phyloP scores from a whole-genome alignment of 192 early-diverging fungal species.

The Linnemannia zychae region DNA sequence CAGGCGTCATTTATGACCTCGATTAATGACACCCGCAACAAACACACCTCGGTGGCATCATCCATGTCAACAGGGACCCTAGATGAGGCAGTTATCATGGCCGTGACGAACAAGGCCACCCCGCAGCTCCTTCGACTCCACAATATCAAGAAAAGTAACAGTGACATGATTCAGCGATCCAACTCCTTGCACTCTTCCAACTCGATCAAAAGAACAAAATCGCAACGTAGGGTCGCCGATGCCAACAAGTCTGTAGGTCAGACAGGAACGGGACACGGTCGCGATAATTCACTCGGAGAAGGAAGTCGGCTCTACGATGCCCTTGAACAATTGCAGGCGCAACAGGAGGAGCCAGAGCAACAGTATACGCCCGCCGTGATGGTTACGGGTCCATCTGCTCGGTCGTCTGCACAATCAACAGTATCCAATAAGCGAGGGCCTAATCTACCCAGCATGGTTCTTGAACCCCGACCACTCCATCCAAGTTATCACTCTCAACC shows the following conservation, averaged over 20 bases:
- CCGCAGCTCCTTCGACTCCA: constrained; percentile 35
- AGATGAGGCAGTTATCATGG: constrained; percentile 40
- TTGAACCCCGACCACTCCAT: constrained; percentile 39
- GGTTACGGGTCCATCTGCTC: constrained; percentile 43
- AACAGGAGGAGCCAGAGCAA: not conserved
- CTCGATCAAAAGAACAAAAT: constrained; percentile 36
- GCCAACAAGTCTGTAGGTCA: constrained; percentile 3
- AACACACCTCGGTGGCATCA: constrained; percentile 38
- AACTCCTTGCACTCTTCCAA: constrained; percentile 43
- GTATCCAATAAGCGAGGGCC: constrained; percentile 8
- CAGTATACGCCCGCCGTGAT: constrained; percentile 41
- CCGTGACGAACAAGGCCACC: constrained; percentile 21
- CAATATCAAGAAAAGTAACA: constrained; percentile 27
- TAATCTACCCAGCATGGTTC: constrained; percentile 23
- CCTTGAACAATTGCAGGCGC: not conserved
- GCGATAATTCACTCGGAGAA: no score
- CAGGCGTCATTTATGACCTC: constrained; percentile 4
- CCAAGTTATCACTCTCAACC: constrained; percentile 1
- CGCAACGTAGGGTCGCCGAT: constrained; percentile 12
- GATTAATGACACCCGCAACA: constrained; percentile 21
- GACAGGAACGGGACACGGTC: not conserved
- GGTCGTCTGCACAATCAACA: constrained; percentile 47
- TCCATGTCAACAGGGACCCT: constrained; percentile 28
- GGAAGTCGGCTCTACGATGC: not conserved
- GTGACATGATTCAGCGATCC: constrained; percentile 45